These are phyloP conservation scores for Trametes elegans DNA, from an alignment of 768 basidiomycete species.

Conservation along the genomic window DNA sequence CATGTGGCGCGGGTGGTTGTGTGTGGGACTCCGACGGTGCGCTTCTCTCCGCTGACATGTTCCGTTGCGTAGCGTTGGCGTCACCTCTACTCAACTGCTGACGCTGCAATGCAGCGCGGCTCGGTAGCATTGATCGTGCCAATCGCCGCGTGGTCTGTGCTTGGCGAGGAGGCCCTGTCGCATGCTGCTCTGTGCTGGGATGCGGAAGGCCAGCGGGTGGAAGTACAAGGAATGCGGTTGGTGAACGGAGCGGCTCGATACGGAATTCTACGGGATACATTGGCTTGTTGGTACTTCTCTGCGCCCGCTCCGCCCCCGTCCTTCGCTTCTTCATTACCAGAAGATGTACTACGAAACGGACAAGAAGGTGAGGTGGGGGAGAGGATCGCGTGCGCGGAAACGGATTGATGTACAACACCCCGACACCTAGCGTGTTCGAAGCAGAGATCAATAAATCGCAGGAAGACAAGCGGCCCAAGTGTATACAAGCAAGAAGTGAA, in stretches of 20 bases:
- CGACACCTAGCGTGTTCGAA: background rate
- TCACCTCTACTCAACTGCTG: too few species aligned
- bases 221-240: too few species aligned
- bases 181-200: too few species aligned
- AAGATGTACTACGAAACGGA: background rate
- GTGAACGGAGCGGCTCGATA: too few species aligned
- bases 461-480: slow-evolving; percentile 6
- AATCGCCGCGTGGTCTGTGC: background rate
- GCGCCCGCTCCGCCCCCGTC: slow-evolving; percentile 9
- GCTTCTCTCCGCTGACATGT: background rate
- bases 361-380: background rate
- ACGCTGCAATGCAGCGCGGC: too few species aligned
- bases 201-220: too few species aligned
- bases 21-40: background rate
- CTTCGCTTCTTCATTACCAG: slow-evolving; percentile 11
- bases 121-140: too few species aligned
- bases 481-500: background rate
- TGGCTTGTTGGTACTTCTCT: slow-evolving; percentile 15
- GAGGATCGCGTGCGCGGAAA: background rate
- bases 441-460: slow-evolving; percentile 5
- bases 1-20: background rate
- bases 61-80: background rate
- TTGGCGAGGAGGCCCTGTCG: too few species aligned
- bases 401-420: background rate
- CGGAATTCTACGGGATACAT: slow-evolving; percentile 16